Evolutionary conservation across 2,329 filamentous ascomycete genomes (phyloP), one percentile per base, ranked within the genome.

Genomic region (Calonectria pauciramosa): DNA sequence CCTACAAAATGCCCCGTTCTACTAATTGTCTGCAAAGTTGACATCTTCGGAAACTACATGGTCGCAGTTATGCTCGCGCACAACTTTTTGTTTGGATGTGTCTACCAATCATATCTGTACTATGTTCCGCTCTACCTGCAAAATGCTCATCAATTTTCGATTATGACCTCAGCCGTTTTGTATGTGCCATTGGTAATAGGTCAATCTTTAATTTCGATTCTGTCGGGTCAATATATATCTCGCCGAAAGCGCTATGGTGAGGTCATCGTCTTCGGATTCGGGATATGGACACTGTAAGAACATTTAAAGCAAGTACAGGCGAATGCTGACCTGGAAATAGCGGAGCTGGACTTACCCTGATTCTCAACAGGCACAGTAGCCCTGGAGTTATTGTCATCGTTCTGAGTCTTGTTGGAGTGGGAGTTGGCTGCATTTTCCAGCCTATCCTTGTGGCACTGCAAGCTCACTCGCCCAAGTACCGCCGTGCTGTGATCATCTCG

Each of bases 101-200:
- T 89, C 1, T 93, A 92, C 77, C 92, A 92, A 77, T 86, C 88
- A 3, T 88, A 89, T 71, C 83, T 93, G 2, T 93, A 92, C 82
- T 93, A 91, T 77, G 81, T 93, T 7, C 91, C 91, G 1, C 84
- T 93, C 0, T 93, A 91, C 81, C 90, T 91, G 56, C 91, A 93
- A 76, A 92, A 92, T 71, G 90, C 88, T 3, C 79, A 80, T 26
- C 79, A 80, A 23, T 83, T 80, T 66, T 80, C 82, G 8, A 77
- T 82, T 16, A 71, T 84, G 4, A 86, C 87, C 30, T 91, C 91
- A 4, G 91, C 91, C 1, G 85, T 86, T 10, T 82, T 91, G 36
- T 88, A 87, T 3, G 83, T 89, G 11, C 87, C 90, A 0, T 83
- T 92, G 75, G 87, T 91, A 11, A 82, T 84, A 23, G 82, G 83